These are phyloP conservation scores for Plantago ovata DNA, from an alignment of 257 asterid species.

Conservation along the genomic window DNA sequence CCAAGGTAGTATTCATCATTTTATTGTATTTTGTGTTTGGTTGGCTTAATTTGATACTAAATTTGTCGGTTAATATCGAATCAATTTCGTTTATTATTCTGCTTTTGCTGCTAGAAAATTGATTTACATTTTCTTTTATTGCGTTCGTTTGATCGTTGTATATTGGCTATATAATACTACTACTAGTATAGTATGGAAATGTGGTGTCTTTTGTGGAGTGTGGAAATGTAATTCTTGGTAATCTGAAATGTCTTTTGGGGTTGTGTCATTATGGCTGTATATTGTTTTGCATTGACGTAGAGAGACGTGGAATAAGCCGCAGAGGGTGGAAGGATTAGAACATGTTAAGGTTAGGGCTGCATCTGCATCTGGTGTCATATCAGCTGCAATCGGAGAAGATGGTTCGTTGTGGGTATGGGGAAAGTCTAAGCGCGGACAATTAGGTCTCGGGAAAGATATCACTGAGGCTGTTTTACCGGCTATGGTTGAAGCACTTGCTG, in stretches of 20 bases:
- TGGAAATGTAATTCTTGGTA: background rate
- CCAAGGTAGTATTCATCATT: constrained; percentile 46
- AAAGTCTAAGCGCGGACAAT: constrained; percentile 88
- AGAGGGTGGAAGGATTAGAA: constrained; percentile 60
- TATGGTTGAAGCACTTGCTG: constrained; percentile 63
- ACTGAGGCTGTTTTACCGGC: constrained; percentile 59
- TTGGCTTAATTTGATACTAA: too few relatives aligned
- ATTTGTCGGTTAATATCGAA: too few relatives aligned
- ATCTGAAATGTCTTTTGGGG: background rate
- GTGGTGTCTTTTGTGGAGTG: background rate
- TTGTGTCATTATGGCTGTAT: background rate
- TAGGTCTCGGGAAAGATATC: constrained; percentile 66
- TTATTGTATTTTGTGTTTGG: too few relatives aligned
- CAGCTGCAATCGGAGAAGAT: constrained; percentile 75
- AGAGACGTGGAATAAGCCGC: constrained; percentile 71
- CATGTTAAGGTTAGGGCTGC: constrained; percentile 55
- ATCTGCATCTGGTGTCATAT: constrained; percentile 83
- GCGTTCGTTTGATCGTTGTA: constrained; percentile 4
- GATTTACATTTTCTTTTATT: background rate
- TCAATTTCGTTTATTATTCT: background rate
- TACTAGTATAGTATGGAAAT: background rate
- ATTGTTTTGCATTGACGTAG: constrained; percentile 27
- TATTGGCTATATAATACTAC: background rate
- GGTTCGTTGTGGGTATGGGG: constrained; percentile 99
- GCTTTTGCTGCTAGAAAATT: background rate